These are phyloP conservation scores for Kwoniella bestiolae DNA, from an alignment of 768 basidiomycete genomes.

Conservation along the genomic window DNA sequence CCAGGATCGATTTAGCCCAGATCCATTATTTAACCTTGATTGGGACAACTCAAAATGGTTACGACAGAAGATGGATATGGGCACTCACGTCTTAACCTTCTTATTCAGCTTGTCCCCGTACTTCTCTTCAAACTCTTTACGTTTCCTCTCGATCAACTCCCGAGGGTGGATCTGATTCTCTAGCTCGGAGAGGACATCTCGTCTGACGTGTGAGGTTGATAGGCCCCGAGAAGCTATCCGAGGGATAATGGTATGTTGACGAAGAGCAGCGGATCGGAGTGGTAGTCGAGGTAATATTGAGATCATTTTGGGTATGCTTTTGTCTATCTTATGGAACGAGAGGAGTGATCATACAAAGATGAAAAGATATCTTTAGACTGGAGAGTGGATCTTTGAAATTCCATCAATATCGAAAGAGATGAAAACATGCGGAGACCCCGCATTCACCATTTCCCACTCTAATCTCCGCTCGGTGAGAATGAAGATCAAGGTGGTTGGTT, in stretches of 20 bases:
- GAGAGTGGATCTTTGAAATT: neutral
- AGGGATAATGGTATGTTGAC: neutral
- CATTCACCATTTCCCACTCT: neutral
- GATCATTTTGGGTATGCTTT: neutral
- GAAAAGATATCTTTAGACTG: too few relatives aligned
- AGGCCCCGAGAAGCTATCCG: conserved; percentile 9
- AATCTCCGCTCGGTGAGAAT: too few relatives aligned
- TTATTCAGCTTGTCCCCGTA: conserved; percentile 73
- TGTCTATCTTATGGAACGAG: neutral
- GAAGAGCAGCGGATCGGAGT: neutral
- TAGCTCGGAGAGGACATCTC: conserved; percentile 35
- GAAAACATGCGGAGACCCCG: conserved; percentile 3
- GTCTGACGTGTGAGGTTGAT: conserved; percentile 11
- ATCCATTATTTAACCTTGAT: too few relatives aligned
- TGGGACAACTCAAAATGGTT: too few relatives aligned
- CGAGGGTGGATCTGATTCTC: conserved; percentile 45
- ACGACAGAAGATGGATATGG: neutral
- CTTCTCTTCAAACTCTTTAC: conserved; percentile 50
- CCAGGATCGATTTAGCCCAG: neutral
- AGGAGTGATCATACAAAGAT: neutral
- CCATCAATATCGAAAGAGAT: neutral
- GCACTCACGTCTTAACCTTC: conserved; percentile 71
- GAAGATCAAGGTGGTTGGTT: too few relatives aligned
- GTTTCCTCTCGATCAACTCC: conserved; percentile 51
- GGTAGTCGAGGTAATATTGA: conserved; percentile 2